These are phyloP conservation scores for Coemansia sp. DNA, from an alignment of 192 early-diverging fungal species.

Conservation along the genomic window DNA sequence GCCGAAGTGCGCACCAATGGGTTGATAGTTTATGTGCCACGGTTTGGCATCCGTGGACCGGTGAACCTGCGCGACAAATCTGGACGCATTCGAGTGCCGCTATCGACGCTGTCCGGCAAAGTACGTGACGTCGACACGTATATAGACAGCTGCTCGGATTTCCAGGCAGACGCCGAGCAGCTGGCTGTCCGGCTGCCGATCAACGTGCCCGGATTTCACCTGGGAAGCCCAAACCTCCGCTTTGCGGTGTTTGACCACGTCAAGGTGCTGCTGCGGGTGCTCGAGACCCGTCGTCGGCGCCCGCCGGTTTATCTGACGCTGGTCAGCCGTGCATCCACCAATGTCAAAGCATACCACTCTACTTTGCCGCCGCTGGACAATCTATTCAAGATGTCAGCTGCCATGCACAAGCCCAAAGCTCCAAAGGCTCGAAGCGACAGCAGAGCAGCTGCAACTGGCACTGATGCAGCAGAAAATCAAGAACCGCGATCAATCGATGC, in stretches of 20 bases:
- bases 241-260: constrained; percentile 67
- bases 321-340: constrained; percentile 41
- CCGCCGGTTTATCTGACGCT: constrained; percentile 65
- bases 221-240: constrained; percentile 39
- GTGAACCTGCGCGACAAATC: constrained; percentile 65
- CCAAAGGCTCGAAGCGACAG: background rate
- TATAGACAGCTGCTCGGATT: constrained; percentile 52
- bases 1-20: constrained; percentile 72
- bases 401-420: background rate
- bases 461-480: constrained; percentile 1
- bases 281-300: constrained; percentile 60
- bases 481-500: background rate
- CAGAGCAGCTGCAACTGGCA: background rate
- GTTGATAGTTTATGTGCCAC: constrained; percentile 48
- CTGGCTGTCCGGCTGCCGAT: constrained; percentile 35
- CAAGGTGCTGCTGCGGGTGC: constrained; percentile 57
- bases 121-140: constrained; percentile 45
- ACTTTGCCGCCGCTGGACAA: constrained; percentile 21
- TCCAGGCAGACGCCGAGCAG: constrained; percentile 37
- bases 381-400: constrained; percentile 22
- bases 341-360: constrained; percentile 21
- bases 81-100: constrained; percentile 55
- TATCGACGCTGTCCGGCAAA: constrained; percentile 59
- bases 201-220: constrained; percentile 24
- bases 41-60: constrained; percentile 68